Conservation (phyloP, 2,329 filamentous ascomycete species). For the Grosmannia clavigera region DNA sequence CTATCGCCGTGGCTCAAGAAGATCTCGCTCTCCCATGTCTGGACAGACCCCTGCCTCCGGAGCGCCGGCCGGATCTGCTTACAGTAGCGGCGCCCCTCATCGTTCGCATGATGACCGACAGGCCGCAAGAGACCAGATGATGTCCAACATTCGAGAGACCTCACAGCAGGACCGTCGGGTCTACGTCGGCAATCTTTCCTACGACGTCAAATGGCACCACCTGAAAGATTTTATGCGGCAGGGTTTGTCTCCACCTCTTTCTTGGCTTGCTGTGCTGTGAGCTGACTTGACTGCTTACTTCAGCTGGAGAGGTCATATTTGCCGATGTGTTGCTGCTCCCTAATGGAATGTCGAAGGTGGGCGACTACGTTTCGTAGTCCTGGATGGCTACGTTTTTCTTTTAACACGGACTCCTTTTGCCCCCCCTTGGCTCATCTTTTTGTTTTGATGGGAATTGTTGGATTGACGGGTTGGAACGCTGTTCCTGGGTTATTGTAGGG, state of each 20-base stretch:
- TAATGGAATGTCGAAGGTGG: conserved; percentile 99
- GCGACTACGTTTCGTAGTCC: conserved; percentile 70
- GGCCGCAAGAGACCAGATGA: conserved; percentile 84
- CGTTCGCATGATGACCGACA: conserved; percentile 76
- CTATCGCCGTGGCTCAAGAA: conserved; percentile 58
- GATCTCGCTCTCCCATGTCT: conserved; percentile 81
- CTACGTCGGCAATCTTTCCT: conserved; percentile 97
- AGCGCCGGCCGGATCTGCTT: conserved; percentile 52
- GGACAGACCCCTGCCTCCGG: conserved; percentile 55
- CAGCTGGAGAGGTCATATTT: conserved; percentile 98
- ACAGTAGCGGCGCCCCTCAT: conserved; percentile 44
- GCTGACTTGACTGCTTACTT: conserved; percentile 22
- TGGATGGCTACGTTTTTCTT: conserved; percentile 59
- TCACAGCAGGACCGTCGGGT: conserved; percentile 98
- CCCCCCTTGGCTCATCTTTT: conserved; percentile 30
- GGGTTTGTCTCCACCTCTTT: conserved; percentile 35
- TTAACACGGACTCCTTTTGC: conserved; percentile 3
- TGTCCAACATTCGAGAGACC: conserved; percentile 83
- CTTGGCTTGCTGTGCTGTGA: not conserved
- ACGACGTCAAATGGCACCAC: conserved; percentile 99
- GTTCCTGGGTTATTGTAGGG: conserved; percentile 91
- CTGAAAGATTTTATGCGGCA: conserved; percentile 99
- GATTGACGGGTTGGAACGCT: conserved; percentile 96
- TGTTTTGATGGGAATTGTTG: conserved; percentile 76
- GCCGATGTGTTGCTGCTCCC: conserved; percentile 98